A percentile compares a stretch with the other conserved stretches of the same genome.
phyloP scores from a whole-genome alignment of 495 filamentous ascomycete species.

The Penicillium daleae region DNA sequence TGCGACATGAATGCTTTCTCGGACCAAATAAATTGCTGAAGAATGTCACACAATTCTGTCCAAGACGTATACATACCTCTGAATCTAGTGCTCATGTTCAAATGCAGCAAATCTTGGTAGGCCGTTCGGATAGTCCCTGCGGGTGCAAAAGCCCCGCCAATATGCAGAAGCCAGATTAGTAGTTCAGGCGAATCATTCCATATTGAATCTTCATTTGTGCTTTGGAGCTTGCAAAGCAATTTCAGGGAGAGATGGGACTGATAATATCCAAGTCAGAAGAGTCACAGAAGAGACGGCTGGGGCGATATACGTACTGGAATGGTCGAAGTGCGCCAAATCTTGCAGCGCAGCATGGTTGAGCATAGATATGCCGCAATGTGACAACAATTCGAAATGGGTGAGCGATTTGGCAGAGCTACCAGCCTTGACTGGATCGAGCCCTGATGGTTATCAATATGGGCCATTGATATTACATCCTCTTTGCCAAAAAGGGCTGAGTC shows the following conservation, averaged over 20 bases:
- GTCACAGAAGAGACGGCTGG: not conserved
- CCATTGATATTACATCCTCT: constrained; percentile 35
- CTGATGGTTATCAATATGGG: constrained; percentile 42
- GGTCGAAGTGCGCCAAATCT: constrained; percentile 37
- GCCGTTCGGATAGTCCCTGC: constrained; percentile 31
- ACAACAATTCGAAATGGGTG: constrained; percentile 34
- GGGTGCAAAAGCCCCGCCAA: constrained; percentile 45
- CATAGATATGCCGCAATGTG: constrained; percentile 43
- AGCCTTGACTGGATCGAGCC: constrained; percentile 44
- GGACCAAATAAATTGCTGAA: constrained; percentile 46
- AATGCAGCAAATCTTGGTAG: constrained; percentile 34
- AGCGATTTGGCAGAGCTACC: constrained; percentile 25
- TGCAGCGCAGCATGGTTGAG: constrained; percentile 43
- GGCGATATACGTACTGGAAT: constrained; percentile 34
- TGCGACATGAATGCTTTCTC: constrained; percentile 39
- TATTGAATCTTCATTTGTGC: constrained; percentile 23
- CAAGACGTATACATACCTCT: constrained; percentile 25
- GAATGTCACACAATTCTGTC: constrained; percentile 29
- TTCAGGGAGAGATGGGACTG: constrained; percentile 41
- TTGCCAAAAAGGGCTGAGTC: constrained; percentile 23
- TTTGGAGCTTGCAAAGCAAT: constrained; percentile 35
- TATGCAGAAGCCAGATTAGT: constrained; percentile 41
- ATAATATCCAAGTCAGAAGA: not conserved
- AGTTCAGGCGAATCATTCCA: constrained; percentile 36
- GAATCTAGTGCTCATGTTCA: constrained; percentile 15